Conservation (phyloP, 768 basidiomycete genomes). For the Brasilioporus rufonigricans region DNA sequence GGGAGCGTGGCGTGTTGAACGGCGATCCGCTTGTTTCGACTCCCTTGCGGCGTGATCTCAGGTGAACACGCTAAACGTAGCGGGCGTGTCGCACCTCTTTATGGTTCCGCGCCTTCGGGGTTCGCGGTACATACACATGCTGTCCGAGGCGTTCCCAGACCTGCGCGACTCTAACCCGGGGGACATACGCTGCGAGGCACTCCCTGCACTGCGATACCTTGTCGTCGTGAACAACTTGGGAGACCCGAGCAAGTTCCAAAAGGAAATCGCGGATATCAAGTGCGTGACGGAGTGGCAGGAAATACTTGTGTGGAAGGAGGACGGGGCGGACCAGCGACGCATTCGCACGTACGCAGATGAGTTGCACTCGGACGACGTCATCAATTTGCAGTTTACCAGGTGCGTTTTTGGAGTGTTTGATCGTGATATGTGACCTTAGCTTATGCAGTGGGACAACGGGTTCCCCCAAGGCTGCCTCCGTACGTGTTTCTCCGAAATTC, state of each 20-base stretch:
- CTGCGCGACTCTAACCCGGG: conserved; percentile 49
- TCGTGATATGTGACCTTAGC: background rate
- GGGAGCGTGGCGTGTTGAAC: background rate
- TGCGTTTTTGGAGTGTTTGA: conserved; percentile 25
- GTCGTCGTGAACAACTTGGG: conserved; percentile 65
- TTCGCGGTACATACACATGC: conserved; percentile 60
- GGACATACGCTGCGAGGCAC: conserved; percentile 50
- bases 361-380: conserved; percentile 62
- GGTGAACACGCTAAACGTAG: conserved; percentile 62
- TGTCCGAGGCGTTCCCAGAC: conserved; percentile 57
- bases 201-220: conserved; percentile 63
- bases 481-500: conserved; percentile 31
- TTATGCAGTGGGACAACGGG: conserved; percentile 72
- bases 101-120: conserved; percentile 66
- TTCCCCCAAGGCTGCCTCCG: conserved; percentile 79
- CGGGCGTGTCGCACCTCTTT: conserved; percentile 66
- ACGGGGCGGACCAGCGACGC: conserved; percentile 38
- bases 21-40: background rate
- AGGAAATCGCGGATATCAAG: conserved; percentile 40
- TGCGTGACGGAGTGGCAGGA: conserved; percentile 71
- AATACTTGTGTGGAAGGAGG: conserved; percentile 65
- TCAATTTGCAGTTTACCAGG: conserved; percentile 88
- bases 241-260: conserved; percentile 38
- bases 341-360: conserved; percentile 43
- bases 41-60: conserved; percentile 23